Conservation (phyloP, 2,329 filamentous ascomycete genomes). For the Chalaropsis thielavioides region DNA sequence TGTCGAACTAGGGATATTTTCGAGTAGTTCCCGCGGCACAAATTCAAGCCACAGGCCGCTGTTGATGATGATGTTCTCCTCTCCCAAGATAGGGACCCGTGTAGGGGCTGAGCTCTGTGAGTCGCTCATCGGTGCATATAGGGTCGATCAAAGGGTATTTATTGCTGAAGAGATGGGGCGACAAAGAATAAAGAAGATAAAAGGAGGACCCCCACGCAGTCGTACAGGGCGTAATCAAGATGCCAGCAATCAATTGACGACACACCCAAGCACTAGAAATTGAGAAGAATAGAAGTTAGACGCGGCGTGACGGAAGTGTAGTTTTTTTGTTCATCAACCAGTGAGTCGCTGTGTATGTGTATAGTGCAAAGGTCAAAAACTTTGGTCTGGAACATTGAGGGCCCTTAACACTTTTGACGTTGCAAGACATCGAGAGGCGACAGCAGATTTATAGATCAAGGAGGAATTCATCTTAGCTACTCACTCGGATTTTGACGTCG, state of each 20-base stretch:
- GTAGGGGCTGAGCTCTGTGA: constrained; percentile 9
- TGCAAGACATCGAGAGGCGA: not conserved
- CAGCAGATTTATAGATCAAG: too few relatives aligned
- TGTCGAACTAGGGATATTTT: constrained; percentile 66
- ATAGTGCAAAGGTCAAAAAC: not conserved
- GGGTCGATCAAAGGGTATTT: not conserved
- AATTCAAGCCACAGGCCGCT: constrained; percentile 78
- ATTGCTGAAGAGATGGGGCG: not conserved
- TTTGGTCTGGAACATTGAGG: not conserved
- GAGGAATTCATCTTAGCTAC: not conserved
- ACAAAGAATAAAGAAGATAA: not conserved
- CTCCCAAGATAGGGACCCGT: constrained; percentile 60
- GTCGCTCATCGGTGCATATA: not conserved
- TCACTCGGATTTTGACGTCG: not conserved
- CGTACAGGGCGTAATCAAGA: not conserved
- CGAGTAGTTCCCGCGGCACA: constrained; percentile 66
- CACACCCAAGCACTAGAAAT: not conserved
- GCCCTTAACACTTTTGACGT: not conserved
- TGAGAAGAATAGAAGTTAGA: not conserved
- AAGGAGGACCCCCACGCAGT: not conserved
- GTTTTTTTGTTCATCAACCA: not conserved
- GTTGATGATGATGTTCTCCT: constrained; percentile 82
- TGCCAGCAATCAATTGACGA: not conserved
- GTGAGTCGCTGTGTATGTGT: not conserved
- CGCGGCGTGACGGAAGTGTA: not conserved